phyloP scores from a whole-genome alignment of 1,139 yeast species.

The Zhuliangozyma blackwelliae region DNA sequence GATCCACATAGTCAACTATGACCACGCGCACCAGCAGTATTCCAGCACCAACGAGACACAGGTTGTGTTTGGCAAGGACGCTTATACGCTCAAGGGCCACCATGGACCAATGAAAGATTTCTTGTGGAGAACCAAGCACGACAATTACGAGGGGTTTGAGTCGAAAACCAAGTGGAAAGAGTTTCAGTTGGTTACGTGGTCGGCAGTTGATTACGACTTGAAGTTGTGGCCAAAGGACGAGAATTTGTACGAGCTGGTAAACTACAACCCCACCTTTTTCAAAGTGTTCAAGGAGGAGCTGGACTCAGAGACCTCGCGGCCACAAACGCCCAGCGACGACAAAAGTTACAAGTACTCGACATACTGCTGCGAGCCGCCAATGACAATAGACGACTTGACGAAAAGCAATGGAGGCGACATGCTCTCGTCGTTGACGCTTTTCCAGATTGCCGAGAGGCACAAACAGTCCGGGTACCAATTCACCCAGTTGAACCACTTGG shows the following conservation, averaged over 20 bases:
- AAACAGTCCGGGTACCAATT: slow-evolving; percentile 20
- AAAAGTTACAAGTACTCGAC: slow-evolving; percentile 25
- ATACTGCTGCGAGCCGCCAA: slow-evolving; percentile 38
- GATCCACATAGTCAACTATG: slow-evolving; percentile 60
- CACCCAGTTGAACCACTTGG: slow-evolving; percentile 60
- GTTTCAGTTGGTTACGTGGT: slow-evolving; percentile 90
- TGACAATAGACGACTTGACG: slow-evolving; percentile 30
- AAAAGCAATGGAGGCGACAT: slow-evolving; percentile 32
- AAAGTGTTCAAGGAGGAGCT: slow-evolving; percentile 22
- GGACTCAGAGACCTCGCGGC: slow-evolving; percentile 14
- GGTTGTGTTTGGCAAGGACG: slow-evolving; percentile 34
- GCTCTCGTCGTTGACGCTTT: slow-evolving; percentile 32
- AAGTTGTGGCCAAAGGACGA: slow-evolving; percentile 77
- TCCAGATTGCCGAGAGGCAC: slow-evolving; percentile 30
- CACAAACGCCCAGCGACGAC: slow-evolving; percentile 4
- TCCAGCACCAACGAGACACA: slow-evolving; percentile 25
- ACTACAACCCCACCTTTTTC: slow-evolving; percentile 44
- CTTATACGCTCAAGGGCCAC: slow-evolving; percentile 72
- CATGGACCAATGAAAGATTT: slow-evolving; percentile 81
- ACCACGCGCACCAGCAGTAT: slow-evolving; percentile 42
- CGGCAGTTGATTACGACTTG: slow-evolving; percentile 73
- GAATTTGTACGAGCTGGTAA: slow-evolving; percentile 53
- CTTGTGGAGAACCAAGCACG: slow-evolving; percentile 70
- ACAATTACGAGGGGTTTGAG: slow-evolving; percentile 31
- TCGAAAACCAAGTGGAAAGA: slow-evolving; percentile 63